phyloP scores from a whole-genome alignment of 805 yeast species.

The Pichia cephalocereana region DNA sequence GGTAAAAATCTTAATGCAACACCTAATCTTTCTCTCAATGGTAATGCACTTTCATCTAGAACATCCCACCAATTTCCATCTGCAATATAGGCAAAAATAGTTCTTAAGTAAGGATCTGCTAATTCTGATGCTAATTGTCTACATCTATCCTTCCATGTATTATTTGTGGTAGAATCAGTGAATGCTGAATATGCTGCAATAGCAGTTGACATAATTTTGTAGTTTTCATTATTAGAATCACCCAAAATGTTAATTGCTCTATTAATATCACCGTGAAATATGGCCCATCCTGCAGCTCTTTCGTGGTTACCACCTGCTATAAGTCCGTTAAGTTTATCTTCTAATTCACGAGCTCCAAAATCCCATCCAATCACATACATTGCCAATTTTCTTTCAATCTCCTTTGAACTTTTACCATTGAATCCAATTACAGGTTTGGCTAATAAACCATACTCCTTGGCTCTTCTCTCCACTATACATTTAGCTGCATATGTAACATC shows the following conservation, averaged over 20 bases:
- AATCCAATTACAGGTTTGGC: constrained; percentile 34
- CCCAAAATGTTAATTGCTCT: constrained; percentile 75
- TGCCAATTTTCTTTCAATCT: constrained; percentile 67
- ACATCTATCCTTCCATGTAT: constrained; percentile 91
- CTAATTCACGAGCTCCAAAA: constrained; percentile 65
- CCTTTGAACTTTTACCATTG: constrained; percentile 37
- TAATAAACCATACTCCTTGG: constrained; percentile 38
- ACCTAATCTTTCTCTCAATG: constrained; percentile 81
- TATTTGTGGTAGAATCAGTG: constrained; percentile 47
- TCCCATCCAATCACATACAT: constrained; percentile 88
- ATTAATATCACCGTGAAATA: constrained; percentile 80
- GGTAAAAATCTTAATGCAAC: constrained; percentile 81
- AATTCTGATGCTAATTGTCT: constrained; percentile 80
- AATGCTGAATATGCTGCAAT: constrained; percentile 82
- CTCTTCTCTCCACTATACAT: constrained; percentile 34
- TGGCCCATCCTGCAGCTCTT: constrained; percentile 97
- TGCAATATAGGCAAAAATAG: constrained; percentile 87
- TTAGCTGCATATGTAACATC: constrained; percentile 43
- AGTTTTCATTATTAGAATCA: constrained; percentile 58
- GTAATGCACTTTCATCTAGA: constrained; percentile 78
- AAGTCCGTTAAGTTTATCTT: constrained; percentile 51
- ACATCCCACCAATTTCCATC: constrained; percentile 97
- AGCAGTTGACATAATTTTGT: constrained; percentile 82
- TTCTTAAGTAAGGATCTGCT: constrained; percentile 82
- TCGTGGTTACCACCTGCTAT: constrained; percentile 55